These are phyloP conservation scores for Sclerotinia sclerotiorum DNA, from an alignment of 2,329 filamentous ascomycete genomes.

Conservation along the genomic window DNA sequence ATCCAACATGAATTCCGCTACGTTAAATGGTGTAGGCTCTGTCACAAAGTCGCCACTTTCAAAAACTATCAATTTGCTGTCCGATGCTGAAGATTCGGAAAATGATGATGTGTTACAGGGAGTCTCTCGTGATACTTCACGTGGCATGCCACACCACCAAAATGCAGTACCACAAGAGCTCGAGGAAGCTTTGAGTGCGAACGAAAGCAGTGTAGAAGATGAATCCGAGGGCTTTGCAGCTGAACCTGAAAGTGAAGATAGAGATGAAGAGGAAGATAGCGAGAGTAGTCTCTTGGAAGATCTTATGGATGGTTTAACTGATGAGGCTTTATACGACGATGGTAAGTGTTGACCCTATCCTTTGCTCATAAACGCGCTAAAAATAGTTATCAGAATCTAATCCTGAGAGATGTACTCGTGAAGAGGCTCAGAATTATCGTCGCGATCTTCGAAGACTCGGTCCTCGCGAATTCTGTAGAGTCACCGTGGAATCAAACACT, in stretches of 20 bases:
- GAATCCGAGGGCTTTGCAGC: slow-evolving; percentile 23
- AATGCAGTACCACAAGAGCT: slow-evolving; percentile 5
- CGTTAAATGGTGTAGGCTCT: slow-evolving; percentile 7
- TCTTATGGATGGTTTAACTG: slow-evolving; percentile 48
- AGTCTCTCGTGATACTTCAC: slow-evolving; percentile 9
- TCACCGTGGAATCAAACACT: slow-evolving; percentile 65
- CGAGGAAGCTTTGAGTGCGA: neutral
- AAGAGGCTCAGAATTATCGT: slow-evolving; percentile 68
- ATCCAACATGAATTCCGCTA: slow-evolving; percentile 6
- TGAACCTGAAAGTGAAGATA: slow-evolving; percentile 30
- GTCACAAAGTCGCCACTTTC: slow-evolving; percentile 19
- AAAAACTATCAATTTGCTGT: slow-evolving; percentile 10
- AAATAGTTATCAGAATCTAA: slow-evolving; percentile 30
- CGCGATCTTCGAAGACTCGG: slow-evolving; percentile 73
- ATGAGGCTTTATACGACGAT: slow-evolving; percentile 48
- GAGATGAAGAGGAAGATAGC: slow-evolving; percentile 38
- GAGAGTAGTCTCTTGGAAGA: slow-evolving; percentile 51
- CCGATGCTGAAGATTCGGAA: slow-evolving; percentile 7
- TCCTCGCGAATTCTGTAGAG: slow-evolving; percentile 72
- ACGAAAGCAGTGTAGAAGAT: slow-evolving; percentile 1
- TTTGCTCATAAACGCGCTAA: slow-evolving; percentile 29
- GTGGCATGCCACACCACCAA: slow-evolving; percentile 18
- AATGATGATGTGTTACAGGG: neutral
- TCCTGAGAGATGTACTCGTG: slow-evolving; percentile 54
- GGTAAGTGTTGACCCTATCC: slow-evolving; percentile 37